Conservation (phyloP, 805 yeast genomes). For the Saturnispora bothae region DNA sequence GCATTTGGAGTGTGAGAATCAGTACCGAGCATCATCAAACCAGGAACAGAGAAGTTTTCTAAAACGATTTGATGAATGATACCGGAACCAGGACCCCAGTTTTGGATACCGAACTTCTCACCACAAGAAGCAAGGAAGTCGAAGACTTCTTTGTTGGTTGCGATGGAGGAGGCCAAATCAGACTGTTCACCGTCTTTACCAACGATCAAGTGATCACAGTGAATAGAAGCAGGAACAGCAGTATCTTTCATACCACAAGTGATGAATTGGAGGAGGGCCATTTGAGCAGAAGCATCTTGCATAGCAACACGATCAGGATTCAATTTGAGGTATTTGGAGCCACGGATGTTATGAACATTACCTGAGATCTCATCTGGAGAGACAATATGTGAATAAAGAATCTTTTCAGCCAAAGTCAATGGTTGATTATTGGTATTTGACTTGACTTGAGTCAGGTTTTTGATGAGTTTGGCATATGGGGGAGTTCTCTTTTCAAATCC, state of each 20-base stretch:
- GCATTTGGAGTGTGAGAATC: constrained; percentile 98
- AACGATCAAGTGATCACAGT: constrained; percentile 96
- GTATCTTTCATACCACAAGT: constrained; percentile 87
- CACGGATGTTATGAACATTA: constrained; percentile 42
- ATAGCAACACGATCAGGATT: constrained; percentile 98
- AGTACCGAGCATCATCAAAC: constrained; percentile 91
- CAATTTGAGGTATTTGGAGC: constrained; percentile 82
- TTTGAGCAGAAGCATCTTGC: constrained; percentile 98
- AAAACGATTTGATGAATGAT: constrained; percentile 93
- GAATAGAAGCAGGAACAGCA: constrained; percentile 92
- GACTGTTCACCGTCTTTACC: constrained; percentile 85
- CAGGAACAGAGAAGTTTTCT: constrained; percentile 96
- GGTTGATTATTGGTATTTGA: constrained; percentile 37
- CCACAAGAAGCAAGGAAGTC: constrained; percentile 86
- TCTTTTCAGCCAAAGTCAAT: constrained; percentile 90
- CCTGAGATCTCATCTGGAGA: constrained; percentile 79
- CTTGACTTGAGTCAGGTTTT: constrained; percentile 40
- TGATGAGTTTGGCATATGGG: constrained; percentile 69
- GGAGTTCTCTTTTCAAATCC: constrained; percentile 69
- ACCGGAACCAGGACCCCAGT: constrained; percentile 99
- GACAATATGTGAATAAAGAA: constrained; percentile 88
- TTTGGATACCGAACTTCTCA: constrained; percentile 92
- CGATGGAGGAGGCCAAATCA: constrained; percentile 80
- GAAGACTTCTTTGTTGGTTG: constrained; percentile 86
- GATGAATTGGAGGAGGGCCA: constrained; percentile 96